Conservation (phyloP, 1,284 basidiomycete genomes). For the Pyrrhoderma lamaoense region DNA sequence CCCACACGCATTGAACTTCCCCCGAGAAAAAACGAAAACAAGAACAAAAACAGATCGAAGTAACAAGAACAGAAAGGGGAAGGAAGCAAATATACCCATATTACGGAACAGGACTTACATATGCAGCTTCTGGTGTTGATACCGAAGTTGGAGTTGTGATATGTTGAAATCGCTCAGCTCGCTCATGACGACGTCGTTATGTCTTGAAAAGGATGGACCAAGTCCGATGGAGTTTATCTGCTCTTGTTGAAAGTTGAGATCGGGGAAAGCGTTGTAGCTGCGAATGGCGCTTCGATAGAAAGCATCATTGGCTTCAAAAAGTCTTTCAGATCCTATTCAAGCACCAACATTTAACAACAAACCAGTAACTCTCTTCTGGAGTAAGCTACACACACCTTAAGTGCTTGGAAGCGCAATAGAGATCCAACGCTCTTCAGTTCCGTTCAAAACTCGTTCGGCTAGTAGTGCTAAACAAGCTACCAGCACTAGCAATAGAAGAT, state of each 20-base stretch:
- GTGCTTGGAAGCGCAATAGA: no score
- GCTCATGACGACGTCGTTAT: neutral
- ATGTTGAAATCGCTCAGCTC: constrained; percentile 16
- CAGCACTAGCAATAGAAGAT: no score
- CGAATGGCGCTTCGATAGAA: constrained; percentile 1
- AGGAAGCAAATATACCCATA: neutral
- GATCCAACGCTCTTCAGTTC: no score
- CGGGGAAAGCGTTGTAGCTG: neutral
- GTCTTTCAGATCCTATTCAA: no score
- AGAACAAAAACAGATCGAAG: neutral
- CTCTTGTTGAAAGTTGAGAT: neutral
- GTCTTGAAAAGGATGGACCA: neutral
- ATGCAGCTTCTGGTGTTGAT: neutral
- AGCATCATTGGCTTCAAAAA: neutral
- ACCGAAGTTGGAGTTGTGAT: constrained; percentile 14
- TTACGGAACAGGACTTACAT: constrained; percentile 8
- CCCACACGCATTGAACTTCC: neutral
- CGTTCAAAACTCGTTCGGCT: no score
- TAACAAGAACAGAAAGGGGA: neutral
- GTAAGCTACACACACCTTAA: no score
- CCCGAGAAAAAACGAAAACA: neutral
- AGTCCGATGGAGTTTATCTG: neutral
- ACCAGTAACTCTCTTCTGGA: no score
- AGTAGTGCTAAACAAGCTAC: no score
- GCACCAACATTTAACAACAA: no score